These are phyloP conservation scores for Yamadazyma nakazawae DNA, from an alignment of 805 yeast species.

Conservation along the genomic window DNA sequence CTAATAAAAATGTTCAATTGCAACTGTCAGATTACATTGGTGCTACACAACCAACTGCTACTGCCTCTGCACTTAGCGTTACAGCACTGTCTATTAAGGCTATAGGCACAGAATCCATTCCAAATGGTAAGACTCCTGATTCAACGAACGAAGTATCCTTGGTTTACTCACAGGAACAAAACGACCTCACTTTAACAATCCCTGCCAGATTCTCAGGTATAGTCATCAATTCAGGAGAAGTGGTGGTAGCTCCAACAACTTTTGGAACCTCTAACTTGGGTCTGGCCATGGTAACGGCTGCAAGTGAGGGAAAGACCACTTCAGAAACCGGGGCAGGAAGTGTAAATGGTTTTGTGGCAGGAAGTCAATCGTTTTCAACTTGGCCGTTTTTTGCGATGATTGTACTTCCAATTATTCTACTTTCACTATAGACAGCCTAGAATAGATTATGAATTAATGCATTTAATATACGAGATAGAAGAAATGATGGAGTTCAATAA, in stretches of 20 bases:
- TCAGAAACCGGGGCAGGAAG: neutral
- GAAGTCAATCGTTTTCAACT: neutral
- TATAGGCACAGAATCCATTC: conserved; percentile 9
- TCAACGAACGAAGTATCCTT: conserved; percentile 4
- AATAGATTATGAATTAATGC: neutral
- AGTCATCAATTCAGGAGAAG: conserved; percentile 25
- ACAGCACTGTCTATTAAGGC: conserved; percentile 7
- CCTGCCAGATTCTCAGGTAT: conserved; percentile 16
- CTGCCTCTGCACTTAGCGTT: neutral
- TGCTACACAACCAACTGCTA: neutral
- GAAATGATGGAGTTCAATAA: neutral
- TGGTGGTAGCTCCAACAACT: conserved; percentile 18
- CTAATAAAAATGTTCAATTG: conserved; percentile 24
- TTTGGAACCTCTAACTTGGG: neutral
- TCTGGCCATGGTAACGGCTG: conserved; percentile 2
- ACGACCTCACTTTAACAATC: conserved; percentile 6
- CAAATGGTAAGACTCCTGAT: conserved; percentile 9
- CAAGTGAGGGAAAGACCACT: neutral
- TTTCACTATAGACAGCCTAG: neutral
- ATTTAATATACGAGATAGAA: neutral
- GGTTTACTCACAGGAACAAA: conserved; percentile 4
- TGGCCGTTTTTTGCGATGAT: neutral
- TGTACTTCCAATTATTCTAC: neutral
- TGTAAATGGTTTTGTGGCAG: neutral
- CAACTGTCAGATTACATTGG: conserved; percentile 10